Conservation (phyloP, 148 eudicot genomes). For the Silene uniflora region DNA sequence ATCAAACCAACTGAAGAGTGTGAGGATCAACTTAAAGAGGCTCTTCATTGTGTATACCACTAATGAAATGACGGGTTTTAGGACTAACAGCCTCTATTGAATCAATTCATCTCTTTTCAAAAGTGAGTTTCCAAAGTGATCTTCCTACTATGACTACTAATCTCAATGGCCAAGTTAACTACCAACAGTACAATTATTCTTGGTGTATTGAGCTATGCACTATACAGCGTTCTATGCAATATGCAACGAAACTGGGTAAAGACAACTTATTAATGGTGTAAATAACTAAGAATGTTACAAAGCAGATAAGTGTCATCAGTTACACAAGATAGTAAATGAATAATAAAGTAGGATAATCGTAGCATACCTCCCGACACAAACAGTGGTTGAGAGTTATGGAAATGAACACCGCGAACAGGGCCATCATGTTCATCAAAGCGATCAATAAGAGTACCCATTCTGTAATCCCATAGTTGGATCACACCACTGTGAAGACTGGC, state of each 20-base stretch:
- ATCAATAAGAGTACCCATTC: slow-evolving; percentile 93
- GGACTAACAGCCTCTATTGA: no score
- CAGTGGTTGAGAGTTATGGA: slow-evolving; percentile 79
- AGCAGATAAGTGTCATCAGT: background rate
- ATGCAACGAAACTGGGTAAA: background rate
- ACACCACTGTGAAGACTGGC: slow-evolving; percentile 51
- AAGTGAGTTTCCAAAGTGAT: background rate
- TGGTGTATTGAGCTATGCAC: background rate
- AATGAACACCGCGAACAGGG: slow-evolving; percentile 90
- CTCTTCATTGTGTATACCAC: background rate
- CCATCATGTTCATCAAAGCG: slow-evolving; percentile 93
- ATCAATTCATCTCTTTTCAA: background rate
- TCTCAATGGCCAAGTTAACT: background rate
- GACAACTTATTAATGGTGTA: background rate
- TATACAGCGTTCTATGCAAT: background rate
- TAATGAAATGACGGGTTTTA: background rate
- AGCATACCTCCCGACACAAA: slow-evolving; percentile 81
- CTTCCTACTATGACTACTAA: background rate
- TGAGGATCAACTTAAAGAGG: background rate
- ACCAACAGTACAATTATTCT: background rate
- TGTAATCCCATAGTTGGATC: slow-evolving; percentile 92
- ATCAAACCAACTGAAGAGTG: background rate
- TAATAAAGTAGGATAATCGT: background rate
- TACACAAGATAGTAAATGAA: background rate
- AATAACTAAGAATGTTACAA: background rate